Base-by-base conservation (phyloP, 148 eudicot species). In the Rhododendron kiyosumense region DNA sequence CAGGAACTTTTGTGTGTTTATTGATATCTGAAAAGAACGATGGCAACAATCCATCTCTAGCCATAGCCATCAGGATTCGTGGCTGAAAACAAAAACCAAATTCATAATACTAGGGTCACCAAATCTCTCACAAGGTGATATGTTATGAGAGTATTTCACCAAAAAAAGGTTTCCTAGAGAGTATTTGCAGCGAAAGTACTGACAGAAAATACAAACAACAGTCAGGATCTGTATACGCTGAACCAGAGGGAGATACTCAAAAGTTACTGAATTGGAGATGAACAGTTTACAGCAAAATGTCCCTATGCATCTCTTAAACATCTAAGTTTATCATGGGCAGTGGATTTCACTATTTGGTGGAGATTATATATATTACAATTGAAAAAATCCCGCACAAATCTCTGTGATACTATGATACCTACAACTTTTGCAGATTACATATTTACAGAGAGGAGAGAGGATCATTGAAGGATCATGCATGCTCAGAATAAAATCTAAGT, bases 41-140 rank as follows among this genome's bases (percentile, higher is more conserved):
- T 20, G 98, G 99, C 67, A 96, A 91, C 92, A 96, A 89, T 54
- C 99, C 99, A 88, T 96, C 99, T 90, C 98, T 92, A 82, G 99
- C 96, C 99, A 96, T 96, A 79, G 98, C 97, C 99, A 96, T 95
- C 79, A 96, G 93, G 83, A 94, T 92, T 85, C 99, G 94, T 85
- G 99, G 99, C 99, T 95, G 91, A 41, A 59, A 86, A 87, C 45
- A 54, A 85, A 45, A 78, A 78, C 67, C 3, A 63, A 20, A 36
- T 32, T 61, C 32, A 41, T 54, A 49, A 76, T 28, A 28, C 14
- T 32, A 52, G 67, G 41, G 22, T 9, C 83, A 52, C 67, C 38
- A 81, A 49, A 46, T 51, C 83, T 81, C 38, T 81, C 36, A 15
- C 30, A 52, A 28, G n/a, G 67, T 51, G 45, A 81, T 49, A 28